Conservation (phyloP, 75 land plant genomes). For the Ceratopteris richardii region DNA sequence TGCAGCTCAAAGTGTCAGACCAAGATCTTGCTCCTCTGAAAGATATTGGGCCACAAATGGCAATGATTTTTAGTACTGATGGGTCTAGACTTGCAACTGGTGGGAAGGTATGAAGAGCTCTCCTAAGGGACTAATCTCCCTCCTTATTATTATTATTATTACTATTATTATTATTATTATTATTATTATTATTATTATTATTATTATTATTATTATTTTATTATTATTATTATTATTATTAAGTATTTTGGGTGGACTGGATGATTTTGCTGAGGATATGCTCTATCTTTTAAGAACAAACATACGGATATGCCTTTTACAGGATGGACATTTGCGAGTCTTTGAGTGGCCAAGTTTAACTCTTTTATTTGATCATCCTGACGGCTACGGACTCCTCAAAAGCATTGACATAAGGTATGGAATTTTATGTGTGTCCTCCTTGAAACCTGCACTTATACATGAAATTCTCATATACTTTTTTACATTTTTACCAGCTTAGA, state of each 20-base stretch:
- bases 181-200: too few relatives aligned
- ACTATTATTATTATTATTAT: too few relatives aligned
- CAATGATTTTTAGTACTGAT: conserved; percentile 69
- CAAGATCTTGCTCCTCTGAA: conserved; percentile 39
- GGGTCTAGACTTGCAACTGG: conserved; percentile 76
- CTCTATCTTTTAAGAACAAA: neutral
- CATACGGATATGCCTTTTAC: neutral
- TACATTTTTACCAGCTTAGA: conserved; percentile 53
- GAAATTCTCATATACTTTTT: neutral
- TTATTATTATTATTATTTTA: too few relatives aligned
- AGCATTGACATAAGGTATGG: conserved; percentile 88
- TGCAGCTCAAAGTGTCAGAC: conserved; percentile 27
- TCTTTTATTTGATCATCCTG: conserved; percentile 69
- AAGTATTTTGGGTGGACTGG: neutral
- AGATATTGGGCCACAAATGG: conserved; percentile 63
- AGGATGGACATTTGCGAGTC: conserved; percentile 94
- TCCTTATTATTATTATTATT: too few relatives aligned
- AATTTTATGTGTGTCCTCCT: neutral
- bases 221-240: neutral
- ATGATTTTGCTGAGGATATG: neutral
- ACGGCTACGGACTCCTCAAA: conserved; percentile 60
- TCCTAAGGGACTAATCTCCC: too few relatives aligned
- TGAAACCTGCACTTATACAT: too few relatives aligned
- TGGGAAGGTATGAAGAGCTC: conserved; percentile 82
- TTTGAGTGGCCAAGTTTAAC: conserved; percentile 84